Percentiles rank a stretch among this genome's conserved stretches.
Evolutionary conservation across 164 flowering plant genomes (phyloP).

Genomic region (Sextonia rubra): DNA sequence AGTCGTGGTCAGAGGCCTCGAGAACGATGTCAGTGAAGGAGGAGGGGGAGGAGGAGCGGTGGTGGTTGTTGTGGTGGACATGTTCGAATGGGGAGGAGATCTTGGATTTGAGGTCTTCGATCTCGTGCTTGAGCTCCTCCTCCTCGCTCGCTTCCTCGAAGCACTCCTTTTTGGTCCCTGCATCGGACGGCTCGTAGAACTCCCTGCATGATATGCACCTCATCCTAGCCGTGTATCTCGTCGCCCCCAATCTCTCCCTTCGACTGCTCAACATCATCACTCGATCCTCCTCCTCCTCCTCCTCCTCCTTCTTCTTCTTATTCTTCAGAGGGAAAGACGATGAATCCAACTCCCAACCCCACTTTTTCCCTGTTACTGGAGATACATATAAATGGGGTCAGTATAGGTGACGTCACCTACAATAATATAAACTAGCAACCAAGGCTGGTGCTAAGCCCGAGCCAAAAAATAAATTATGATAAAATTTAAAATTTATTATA

Average conservation of each 20-base stretch:
- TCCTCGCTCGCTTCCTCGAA: constrained; percentile 95
- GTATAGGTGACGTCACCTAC: too few species aligned
- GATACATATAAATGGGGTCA: too few species aligned
- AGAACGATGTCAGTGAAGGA: constrained; percentile 61
- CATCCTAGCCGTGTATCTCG: constrained; percentile 21
- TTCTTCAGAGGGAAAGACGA: too few species aligned
- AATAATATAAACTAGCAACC: too few species aligned
- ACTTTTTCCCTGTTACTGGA: too few species aligned
- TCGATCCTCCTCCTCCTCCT: not conserved
- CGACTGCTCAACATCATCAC: not conserved
- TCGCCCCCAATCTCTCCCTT: constrained; percentile 4
- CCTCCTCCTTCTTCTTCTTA: not conserved
- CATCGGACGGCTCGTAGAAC: constrained; percentile 42
- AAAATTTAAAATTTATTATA: too few species aligned
- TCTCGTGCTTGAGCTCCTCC: constrained; percentile 83
- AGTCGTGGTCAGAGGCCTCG: constrained; percentile 45
- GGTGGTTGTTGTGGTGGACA: not conserved
- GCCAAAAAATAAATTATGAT: too few species aligned
- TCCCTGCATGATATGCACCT: constrained; percentile 77
- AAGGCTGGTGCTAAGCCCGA: too few species aligned
- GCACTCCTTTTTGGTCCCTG: constrained; percentile 92
- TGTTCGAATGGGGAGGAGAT: constrained; percentile 40
- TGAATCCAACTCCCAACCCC: too few species aligned
- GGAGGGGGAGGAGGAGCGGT: constrained; percentile 9
- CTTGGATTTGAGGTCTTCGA: constrained; percentile 79